phyloP scores from a whole-genome alignment of 768 basidiomycete genomes.

The Amanita jacksonii region DNA sequence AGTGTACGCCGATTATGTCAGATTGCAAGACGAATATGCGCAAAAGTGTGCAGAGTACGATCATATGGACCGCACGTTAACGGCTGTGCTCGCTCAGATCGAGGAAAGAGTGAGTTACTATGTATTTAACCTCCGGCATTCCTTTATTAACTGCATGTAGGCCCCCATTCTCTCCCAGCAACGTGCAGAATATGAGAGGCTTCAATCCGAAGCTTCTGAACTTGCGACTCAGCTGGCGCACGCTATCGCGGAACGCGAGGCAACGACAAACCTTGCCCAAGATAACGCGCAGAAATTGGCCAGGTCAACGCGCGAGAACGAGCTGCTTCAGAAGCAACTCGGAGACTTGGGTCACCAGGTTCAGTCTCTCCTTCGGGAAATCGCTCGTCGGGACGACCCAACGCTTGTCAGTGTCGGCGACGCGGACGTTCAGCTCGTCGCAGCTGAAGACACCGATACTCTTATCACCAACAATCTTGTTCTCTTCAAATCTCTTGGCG shows the following conservation, averaged over 20 bases:
- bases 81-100: slow-evolving; percentile 78
- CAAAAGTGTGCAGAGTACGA: slow-evolving; percentile 75
- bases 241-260: slow-evolving; percentile 69
- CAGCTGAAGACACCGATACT: slow-evolving; percentile 52
- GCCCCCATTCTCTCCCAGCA: slow-evolving; percentile 89
- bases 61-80: slow-evolving; percentile 74
- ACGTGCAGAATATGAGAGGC: slow-evolving; percentile 78
- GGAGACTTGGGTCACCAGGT: slow-evolving; percentile 81
- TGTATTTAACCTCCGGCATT: too few species aligned
- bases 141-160: slow-evolving; percentile 30
- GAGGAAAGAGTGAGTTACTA: slow-evolving; percentile 66
- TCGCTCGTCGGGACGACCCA: slow-evolving; percentile 78
- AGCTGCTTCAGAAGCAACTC: slow-evolving; percentile 65
- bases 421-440: slow-evolving; percentile 40
- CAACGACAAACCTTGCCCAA: slow-evolving; percentile 40
- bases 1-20: slow-evolving; percentile 85
- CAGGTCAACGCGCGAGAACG: slow-evolving; percentile 51
- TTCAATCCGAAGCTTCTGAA: slow-evolving; percentile 70
- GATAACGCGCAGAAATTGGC: slow-evolving; percentile 56
- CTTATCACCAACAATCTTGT: slow-evolving; percentile 88
- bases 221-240: slow-evolving; percentile 73
- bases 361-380: slow-evolving; percentile 65
- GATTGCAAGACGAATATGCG: slow-evolving; percentile 73
- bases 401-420: slow-evolving; percentile 54
- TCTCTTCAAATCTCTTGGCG: slow-evolving; percentile 69